Conservation (phyloP, 139 green algal genomes). For the Auxenochlorella pyrenoidosa region DNA sequence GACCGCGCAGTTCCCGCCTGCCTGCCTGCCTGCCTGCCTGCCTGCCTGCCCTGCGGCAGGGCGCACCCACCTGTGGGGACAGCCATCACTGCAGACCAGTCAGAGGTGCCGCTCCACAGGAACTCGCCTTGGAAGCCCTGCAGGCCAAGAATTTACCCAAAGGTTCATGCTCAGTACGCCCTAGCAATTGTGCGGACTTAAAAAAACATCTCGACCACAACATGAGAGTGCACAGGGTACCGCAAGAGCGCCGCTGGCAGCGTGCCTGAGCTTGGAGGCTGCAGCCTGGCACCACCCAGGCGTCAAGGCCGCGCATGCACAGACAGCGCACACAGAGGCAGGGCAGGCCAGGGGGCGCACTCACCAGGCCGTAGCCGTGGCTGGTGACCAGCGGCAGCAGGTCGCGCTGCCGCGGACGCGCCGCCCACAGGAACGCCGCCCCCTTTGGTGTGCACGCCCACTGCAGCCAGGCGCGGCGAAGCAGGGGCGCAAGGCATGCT, state of each 20-base stretch:
- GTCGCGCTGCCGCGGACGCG: conserved; percentile 24
- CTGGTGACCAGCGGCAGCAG: conserved; percentile 54
- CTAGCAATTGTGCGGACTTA: too few relatives aligned
- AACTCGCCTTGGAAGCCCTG: conserved; percentile 71
- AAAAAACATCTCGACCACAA: too few relatives aligned
- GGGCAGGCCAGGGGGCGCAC: background rate
- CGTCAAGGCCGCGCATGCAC: too few relatives aligned
- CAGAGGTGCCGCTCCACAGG: conserved; percentile 65
- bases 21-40: too few relatives aligned
- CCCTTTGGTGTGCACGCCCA: conserved; percentile 58
- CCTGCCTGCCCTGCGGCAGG: too few relatives aligned
- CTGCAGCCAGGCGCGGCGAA: background rate
- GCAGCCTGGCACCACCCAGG: too few relatives aligned
- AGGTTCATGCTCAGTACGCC: too few relatives aligned
- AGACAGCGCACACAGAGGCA: background rate
- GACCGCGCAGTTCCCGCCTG: too few relatives aligned
- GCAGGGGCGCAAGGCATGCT: background rate
- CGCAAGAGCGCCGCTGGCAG: background rate
- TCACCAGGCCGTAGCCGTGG: conserved; percentile 47
- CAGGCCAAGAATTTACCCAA: background rate
- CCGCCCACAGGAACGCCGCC: conserved; percentile 64
- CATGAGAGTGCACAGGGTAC: background rate
- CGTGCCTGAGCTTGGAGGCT: too few relatives aligned
- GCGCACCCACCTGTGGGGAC: conserved; percentile 36
- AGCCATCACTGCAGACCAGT: conserved; percentile 57